Percentiles rank a stretch among this genome's conserved stretches.
phyloP scores from a whole-genome alignment of 2,329 filamentous ascomycete genomes.

The Clonostachys sp. region DNA sequence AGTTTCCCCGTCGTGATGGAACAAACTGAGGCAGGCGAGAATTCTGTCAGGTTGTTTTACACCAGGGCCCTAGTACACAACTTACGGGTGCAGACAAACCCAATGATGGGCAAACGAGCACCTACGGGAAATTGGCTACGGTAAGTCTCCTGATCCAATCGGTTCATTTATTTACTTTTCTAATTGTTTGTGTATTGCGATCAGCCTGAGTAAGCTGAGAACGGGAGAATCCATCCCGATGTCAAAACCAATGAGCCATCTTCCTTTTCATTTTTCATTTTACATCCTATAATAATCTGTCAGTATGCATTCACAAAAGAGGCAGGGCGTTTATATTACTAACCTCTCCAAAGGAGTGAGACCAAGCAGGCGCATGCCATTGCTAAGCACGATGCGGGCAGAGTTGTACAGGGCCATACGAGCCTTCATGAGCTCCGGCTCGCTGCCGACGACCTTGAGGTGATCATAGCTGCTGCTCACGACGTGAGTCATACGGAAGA shows the following conservation, averaged over 20 bases:
- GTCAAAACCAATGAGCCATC: background rate
- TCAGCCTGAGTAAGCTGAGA: background rate
- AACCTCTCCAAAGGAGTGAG: slow-evolving; percentile 67
- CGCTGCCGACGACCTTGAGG: slow-evolving; percentile 75
- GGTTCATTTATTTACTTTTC: background rate
- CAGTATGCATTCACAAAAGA: background rate
- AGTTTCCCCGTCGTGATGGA: too few relatives aligned
- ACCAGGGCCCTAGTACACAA: too few relatives aligned
- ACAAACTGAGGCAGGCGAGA: too few relatives aligned
- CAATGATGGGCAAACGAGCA: too few relatives aligned
- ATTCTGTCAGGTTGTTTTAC: too few relatives aligned
- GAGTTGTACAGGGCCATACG: slow-evolving; percentile 76
- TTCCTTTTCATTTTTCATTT: too few relatives aligned
- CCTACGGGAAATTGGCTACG: too few relatives aligned
- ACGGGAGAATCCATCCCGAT: background rate
- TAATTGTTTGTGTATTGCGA: background rate
- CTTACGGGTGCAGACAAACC: too few relatives aligned
- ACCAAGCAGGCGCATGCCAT: slow-evolving; percentile 79
- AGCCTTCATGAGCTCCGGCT: slow-evolving; percentile 60
- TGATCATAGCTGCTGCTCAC: slow-evolving; percentile 79
- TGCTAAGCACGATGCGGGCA: slow-evolving; percentile 70
- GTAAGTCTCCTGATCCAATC: background rate
- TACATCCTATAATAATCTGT: background rate
- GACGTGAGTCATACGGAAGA: slow-evolving; percentile 83
- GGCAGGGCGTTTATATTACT: slow-evolving; percentile 2